Evolutionary conservation across 2,329 filamentous ascomycete species (phyloP).

Genomic region (Pezicula rhizophila): DNA sequence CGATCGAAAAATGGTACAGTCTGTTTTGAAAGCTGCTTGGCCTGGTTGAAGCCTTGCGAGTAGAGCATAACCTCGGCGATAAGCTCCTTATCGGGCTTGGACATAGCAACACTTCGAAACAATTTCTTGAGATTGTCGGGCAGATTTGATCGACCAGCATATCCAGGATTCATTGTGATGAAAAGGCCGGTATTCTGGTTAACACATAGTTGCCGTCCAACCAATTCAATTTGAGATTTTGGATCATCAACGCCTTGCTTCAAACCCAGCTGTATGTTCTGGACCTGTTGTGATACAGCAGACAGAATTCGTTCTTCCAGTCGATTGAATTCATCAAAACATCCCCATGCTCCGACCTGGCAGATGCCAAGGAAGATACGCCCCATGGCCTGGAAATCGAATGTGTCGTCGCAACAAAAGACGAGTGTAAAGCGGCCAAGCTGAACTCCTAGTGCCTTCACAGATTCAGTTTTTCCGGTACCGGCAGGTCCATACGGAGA

Average conservation of each 20-base stretch:
- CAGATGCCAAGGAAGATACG: slow-evolving; percentile 99
- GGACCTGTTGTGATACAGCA: slow-evolving; percentile 96
- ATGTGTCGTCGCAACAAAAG: slow-evolving; percentile 99
- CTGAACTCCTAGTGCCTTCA: slow-evolving; percentile 94
- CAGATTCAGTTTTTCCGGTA: slow-evolving; percentile 98
- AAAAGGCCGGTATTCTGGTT: slow-evolving; percentile 96
- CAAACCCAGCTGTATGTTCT: slow-evolving; percentile 96
- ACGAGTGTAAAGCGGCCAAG: slow-evolving; percentile 96
- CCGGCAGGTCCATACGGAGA: slow-evolving; percentile 96
- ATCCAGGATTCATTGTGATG: slow-evolving; percentile 99
- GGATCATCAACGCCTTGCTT: slow-evolving; percentile 77
- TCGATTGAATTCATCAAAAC: slow-evolving; percentile 99
- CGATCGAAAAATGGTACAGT: slow-evolving; percentile 98
- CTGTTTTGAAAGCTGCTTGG: slow-evolving; percentile 87
- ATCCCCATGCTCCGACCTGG: slow-evolving; percentile 98
- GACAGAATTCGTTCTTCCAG: slow-evolving; percentile 96
- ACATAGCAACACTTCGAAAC: slow-evolving; percentile 99
- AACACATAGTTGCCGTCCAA: slow-evolving; percentile 83
- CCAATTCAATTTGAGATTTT: slow-evolving; percentile 85
- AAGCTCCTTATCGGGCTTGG: slow-evolving; percentile 97
- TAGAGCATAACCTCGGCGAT: slow-evolving; percentile 99
- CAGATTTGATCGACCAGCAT: slow-evolving; percentile 94
- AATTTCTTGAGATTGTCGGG: slow-evolving; percentile 99
- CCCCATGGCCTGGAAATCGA: slow-evolving; percentile 99
- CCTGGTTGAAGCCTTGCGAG: slow-evolving; percentile 97